Evolutionary conservation across 345 rosid species (phyloP), one percentile per base, ranked within the genome.

Genomic region (Cardiospermum halicacabum): DNA sequence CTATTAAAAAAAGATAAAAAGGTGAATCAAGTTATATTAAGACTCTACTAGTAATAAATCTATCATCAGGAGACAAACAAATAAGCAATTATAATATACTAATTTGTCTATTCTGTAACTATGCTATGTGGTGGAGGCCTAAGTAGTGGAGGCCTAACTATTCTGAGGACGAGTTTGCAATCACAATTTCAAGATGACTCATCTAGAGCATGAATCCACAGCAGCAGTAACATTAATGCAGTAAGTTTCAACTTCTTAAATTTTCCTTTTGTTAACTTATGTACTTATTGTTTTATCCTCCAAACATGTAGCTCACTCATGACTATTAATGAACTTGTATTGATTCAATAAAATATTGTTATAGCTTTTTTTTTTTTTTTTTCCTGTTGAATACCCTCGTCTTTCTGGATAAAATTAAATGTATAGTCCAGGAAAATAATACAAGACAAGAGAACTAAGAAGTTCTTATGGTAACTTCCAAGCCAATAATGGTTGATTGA

Each of bases 141-240:
- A 21, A 91, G 84, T 42, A 80, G 86, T 7, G 92, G 95, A n/a
- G 81, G 74, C 22, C 85, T 97, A 60, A 92, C 91, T 22, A 28
- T 90, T 69, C 85, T 90, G 6, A 74, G 98, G 72, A 81, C 85
- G 90, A 85, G 74, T 75, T 78, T 90, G 76, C 84, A 85, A 58
- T 64, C 74, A 10, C 86, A 77, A 58, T 75, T 73, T 32, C 80
- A 85, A 45, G 74, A 62, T 6, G 84, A 79, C 62, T 53, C 69
- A 55, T 84, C 78, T 24, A 81, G 78, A 66, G 39, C 25, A 50
- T 15, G 7, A 32, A 16, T 16, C 5, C n/a, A n/a, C n/a, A n/a
- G n/a, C n/a, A n/a, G n/a, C n/a, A n/a, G n/a, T n/a, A n/a, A n/a
- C n/a, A n/a, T n/a, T n/a, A n/a, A n/a, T 2, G 0, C 66, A 19